Conservation (phyloP, 441 rosid species). For the Erodium texanum region DNA sequence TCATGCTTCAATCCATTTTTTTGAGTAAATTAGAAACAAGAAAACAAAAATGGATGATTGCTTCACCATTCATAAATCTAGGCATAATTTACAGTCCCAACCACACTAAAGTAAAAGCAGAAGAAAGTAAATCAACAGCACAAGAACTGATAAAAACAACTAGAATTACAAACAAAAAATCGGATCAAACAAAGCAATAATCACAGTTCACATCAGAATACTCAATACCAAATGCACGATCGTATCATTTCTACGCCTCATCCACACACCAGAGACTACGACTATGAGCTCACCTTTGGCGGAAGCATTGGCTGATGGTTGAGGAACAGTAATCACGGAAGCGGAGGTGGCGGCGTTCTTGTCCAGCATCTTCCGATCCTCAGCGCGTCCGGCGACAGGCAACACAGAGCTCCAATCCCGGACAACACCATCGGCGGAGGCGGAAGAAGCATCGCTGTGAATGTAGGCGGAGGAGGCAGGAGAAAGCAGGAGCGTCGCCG, state of each 20-base stretch:
- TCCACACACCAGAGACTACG: not conserved
- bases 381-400: slow-evolving; percentile 12
- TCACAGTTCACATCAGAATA: no score
- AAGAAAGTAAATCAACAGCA: not conserved
- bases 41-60: not conserved
- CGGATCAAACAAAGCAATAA: no score
- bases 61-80: not conserved
- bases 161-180: no score
- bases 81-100: no score
- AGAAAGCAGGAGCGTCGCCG: slow-evolving; percentile 44
- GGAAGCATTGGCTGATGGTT: slow-evolving; percentile 49
- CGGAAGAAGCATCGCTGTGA: slow-evolving; percentile 25
- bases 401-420: slow-evolving; percentile 28
- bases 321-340: slow-evolving; percentile 44
- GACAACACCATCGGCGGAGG: slow-evolving; percentile 15
- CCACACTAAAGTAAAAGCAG: not conserved
- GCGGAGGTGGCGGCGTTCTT: slow-evolving; percentile 29
- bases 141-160: no score
- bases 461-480: not conserved
- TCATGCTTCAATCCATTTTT: not conserved
- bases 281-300: slow-evolving; percentile 36
- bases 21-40: not conserved
- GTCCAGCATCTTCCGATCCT: slow-evolving; percentile 20
- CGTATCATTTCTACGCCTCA: no score
- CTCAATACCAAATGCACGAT: no score